Base-by-base conservation (phyloP, 2,329 filamentous ascomycete species). In the Dothiorella sarmentorum region DNA sequence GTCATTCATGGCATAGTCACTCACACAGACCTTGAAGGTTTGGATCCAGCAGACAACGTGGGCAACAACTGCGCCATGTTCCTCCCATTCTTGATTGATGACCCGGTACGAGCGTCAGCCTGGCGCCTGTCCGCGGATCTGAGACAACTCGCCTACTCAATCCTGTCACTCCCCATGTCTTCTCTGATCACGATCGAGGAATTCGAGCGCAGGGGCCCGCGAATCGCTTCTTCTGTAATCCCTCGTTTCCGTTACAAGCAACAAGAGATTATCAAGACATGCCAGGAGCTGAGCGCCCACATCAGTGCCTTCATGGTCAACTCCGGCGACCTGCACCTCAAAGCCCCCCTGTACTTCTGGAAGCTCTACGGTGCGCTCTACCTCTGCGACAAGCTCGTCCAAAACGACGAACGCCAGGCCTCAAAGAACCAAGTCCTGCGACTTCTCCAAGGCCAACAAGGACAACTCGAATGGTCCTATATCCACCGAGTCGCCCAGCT, bases 71-170 rank as follows among this genome's bases (percentile, higher is more conserved):
- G 33, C 62, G 63, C 7, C 38, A 78, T 90, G 11, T 92, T 87
- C 67, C 77, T 91, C 0, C 85, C 87, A 0, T 77, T 86, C 20
- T 69, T 91, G 0, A 73, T 85, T 11, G 77, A 80, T 58, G 77
- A 80, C 58, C 69, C 76, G 0, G 66, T 68, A 11, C 68, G 72
- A 52, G 69, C 71, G 35, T 74, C 76, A 1, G 76, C 76, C 5
- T 80, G 76, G 76, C 67, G 66, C 24, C 61, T 72, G 10, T 75
- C 74, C 1, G 60, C 66, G 13, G 63, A 69, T 5, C 60, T 76
- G 3, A 73, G 77, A 4, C 61, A 63, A 2, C 56, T 75, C 18
- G 72, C 71, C 6, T 79, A 78, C 60, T 72, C 70, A 1, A 63
- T 76, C 2, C 60, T 78, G 3, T 61, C 62, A n/a, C 18, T 58